Percentiles rank a stretch among this genome's conserved stretches.
Conservation (phyloP, 2,329 filamentous ascomycete genomes). For the Aspergillus jensenii region DNA sequence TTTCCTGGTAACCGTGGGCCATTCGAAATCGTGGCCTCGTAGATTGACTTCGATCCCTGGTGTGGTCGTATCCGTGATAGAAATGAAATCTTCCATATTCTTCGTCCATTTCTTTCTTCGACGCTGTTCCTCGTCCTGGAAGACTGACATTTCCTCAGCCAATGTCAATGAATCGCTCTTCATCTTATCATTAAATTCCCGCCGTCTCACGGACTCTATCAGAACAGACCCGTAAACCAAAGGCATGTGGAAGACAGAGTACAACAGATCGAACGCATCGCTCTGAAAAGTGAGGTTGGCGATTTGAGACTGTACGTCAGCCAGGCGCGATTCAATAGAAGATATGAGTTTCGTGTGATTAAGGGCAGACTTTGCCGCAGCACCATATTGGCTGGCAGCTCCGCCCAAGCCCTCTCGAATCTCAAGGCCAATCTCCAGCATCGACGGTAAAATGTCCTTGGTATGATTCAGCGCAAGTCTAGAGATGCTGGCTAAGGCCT, state of each 20-base stretch:
- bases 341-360: conserved; percentile 81
- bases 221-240: conserved; percentile 87
- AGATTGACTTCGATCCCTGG: conserved; percentile 83
- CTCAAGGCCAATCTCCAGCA: conserved; percentile 58
- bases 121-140: conserved; percentile 89
- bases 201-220: conserved; percentile 78
- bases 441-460: conserved; percentile 61
- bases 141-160: conserved; percentile 87
- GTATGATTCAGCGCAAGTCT: conserved; percentile 66
- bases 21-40: conserved; percentile 73
- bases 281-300: conserved; percentile 72
- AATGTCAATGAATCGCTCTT: conserved; percentile 81
- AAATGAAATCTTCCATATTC: conserved; percentile 72
- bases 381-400: conserved; percentile 65
- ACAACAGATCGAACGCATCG: conserved; percentile 77
- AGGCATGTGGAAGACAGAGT: conserved; percentile 77
- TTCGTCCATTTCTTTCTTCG: conserved; percentile 88
- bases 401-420: conserved; percentile 50
- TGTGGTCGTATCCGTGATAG: conserved; percentile 65
- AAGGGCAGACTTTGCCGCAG: conserved; percentile 63
- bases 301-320: conserved; percentile 70
- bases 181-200: conserved; percentile 91
- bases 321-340: conserved; percentile 72
- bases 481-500: conserved; percentile 60
- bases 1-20: conserved; percentile 73